Evolutionary conservation across 2,329 filamentous ascomycete species (phyloP), one percentile per base, ranked within the genome.

Genomic region (Byssothecium circinans): DNA sequence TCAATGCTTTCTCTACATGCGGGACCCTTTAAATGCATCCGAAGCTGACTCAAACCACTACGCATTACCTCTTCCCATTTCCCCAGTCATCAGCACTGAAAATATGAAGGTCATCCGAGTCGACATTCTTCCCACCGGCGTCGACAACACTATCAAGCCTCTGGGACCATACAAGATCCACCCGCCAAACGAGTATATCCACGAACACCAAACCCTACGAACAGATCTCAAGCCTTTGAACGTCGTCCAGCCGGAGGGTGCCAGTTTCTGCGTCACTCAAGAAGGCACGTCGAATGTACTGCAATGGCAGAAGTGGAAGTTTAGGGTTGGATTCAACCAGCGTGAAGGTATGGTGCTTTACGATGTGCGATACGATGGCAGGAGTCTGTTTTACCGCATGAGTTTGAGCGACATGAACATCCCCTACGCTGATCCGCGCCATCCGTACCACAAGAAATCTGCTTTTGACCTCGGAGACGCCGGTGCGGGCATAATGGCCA

Each of bases 391-490:
- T 69, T 88, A 87, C 67, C 76, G 85, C 30, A 69, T 88, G 32
- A 81, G 83, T 2, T 71, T 88, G 2, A 84, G 81, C 2, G 85
- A 88, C 60, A 87, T 88, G 82, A 84, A 81, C 49, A 81, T 84
- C 47, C 77, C 78, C 5, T 82, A 82, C 57, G 77, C 78, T 43
- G 85, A 88, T 59, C 85, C 85, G 4, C 78, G 85, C 3, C 78
- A 81, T 41, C 85, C 85, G 2, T 88, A 79, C 67, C 83, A 87
- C 70, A 84, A 84, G 66, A 88, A 88, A 67, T 79, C 83, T 5
- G 85, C 85, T 0, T 88, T 88, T 55, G 85, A 88, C 65, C 76
- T 87, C 19, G 85, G 85, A 25, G 85, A 88, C 64, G 83, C 78
- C 27, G 75, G 84, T 25, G 83, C 83, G 11, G 84, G 85, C 36